phyloP scores from a whole-genome alignment of 1,139 yeast genomes.

The Sugiyamaella sp. region DNA sequence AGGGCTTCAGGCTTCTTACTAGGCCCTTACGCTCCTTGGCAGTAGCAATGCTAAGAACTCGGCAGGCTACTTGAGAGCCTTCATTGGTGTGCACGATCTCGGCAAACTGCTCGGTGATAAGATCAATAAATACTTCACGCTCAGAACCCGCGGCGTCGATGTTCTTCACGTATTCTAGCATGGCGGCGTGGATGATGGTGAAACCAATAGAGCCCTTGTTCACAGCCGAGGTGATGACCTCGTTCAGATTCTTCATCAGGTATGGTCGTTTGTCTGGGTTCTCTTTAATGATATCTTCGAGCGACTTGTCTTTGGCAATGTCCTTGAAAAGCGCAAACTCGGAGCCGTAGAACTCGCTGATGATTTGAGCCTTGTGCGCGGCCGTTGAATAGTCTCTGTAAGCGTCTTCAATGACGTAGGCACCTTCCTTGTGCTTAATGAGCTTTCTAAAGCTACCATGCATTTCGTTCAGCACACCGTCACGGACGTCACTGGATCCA shows the following conservation, averaged over 20 bases:
- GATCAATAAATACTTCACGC: conserved; percentile 78
- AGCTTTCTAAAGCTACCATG: conserved; percentile 89
- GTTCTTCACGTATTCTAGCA: conserved; percentile 82
- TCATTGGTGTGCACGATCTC: conserved; percentile 95
- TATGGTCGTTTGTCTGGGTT: conserved; percentile 82
- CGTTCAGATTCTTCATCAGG: conserved; percentile 73
- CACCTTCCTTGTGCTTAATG: conserved; percentile 98
- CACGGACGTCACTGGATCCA: conserved; percentile 81
- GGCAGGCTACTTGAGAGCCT: conserved; percentile 88
- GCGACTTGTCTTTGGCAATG: conserved; percentile 62
- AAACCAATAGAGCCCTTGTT: conserved; percentile 96
- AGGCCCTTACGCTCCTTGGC: conserved; percentile 91
- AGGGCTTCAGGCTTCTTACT: conserved; percentile 71
- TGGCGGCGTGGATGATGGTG: conserved; percentile 94
- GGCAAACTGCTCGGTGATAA: conserved; percentile 85
- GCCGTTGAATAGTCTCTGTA: conserved; percentile 82
- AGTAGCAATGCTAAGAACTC: conserved; percentile 75
- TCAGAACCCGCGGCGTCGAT: conserved; percentile 61
- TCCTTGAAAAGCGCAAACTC: conserved; percentile 91
- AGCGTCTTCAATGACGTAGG: conserved; percentile 96
- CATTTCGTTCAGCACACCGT: conserved; percentile 73
- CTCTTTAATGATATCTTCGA: conserved; percentile 67
- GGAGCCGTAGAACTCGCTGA: conserved; percentile 97
- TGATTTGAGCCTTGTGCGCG: conserved; percentile 85
- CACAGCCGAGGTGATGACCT: conserved; percentile 87